These are phyloP conservation scores for Lactarius quietus DNA, from an alignment of 768 basidiomycete species.

Conservation along the genomic window DNA sequence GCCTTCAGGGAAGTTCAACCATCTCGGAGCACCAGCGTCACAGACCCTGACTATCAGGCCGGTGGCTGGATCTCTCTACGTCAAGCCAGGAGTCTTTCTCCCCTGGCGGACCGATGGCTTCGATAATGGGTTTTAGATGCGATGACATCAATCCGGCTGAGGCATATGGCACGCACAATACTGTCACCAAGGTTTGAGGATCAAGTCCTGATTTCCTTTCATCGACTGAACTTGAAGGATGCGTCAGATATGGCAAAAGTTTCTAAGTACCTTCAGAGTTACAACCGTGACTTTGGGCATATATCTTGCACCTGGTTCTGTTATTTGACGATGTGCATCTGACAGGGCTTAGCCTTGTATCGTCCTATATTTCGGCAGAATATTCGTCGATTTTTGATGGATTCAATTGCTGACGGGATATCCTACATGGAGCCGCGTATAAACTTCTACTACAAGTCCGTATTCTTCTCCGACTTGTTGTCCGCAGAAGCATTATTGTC, in stretches of 20 bases:
- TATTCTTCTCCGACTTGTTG: not conserved
- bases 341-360: constrained; percentile 41
- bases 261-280: constrained; percentile 50
- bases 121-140: constrained; percentile 59
- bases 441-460: constrained; percentile 58
- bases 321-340: not conserved
- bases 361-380: constrained; percentile 58
- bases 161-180: constrained; percentile 71
- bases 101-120: constrained; percentile 65
- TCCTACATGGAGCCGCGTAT: constrained; percentile 67
- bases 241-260: constrained; percentile 72
- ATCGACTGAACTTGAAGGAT: not conserved
- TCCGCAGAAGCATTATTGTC: not conserved
- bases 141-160: constrained; percentile 68
- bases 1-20: constrained; percentile 39
- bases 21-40: constrained; percentile 34
- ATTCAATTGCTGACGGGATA: constrained; percentile 66
- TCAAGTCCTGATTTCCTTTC: not conserved
- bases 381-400: constrained; percentile 56
- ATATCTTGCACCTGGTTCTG: not conserved
- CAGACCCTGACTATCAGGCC: constrained; percentile 42
- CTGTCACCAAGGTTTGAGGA: constrained; percentile 51
- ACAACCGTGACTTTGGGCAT: constrained; percentile 40
- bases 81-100: constrained; percentile 52
- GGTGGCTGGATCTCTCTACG: constrained; percentile 53